Evolutionary conservation across 139 green algal genomes (phyloP).

Genomic region (Chlorella sp.): DNA sequence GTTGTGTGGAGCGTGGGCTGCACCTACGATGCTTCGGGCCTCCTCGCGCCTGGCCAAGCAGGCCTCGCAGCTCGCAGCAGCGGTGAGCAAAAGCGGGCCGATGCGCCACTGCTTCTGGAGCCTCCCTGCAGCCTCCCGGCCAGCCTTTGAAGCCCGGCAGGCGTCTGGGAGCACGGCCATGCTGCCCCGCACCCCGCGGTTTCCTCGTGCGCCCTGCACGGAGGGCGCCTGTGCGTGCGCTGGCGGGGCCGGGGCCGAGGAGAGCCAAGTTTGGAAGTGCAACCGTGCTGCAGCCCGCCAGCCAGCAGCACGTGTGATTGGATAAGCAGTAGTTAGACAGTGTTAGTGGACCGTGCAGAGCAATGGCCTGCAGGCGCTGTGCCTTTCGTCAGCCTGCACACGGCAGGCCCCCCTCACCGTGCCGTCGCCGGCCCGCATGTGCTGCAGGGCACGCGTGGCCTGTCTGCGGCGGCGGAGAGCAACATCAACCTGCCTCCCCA

Average conservation of each 20-base stretch:
- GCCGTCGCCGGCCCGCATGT: not conserved
- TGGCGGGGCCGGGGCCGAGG: not conserved
- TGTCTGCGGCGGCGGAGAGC: slow-evolving; percentile 18
- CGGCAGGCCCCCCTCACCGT: too few species aligned
- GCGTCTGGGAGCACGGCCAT: not conserved
- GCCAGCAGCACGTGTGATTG: not conserved
- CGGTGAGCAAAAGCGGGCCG: not conserved
- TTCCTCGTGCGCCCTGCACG: not conserved
- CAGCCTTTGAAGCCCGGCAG: not conserved
- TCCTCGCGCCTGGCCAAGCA: not conserved
- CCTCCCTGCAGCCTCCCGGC: not conserved
- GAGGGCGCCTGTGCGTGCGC: too few species aligned
- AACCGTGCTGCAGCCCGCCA: not conserved
- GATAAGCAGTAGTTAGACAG: not conserved
- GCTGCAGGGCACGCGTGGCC: slow-evolving; percentile 28
- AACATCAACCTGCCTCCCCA: slow-evolving; percentile 46
- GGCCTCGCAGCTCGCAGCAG: slow-evolving; percentile 2
- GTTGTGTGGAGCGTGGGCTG: not conserved
- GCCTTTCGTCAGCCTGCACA: not conserved
- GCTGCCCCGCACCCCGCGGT: not conserved
- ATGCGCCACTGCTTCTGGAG: not conserved
- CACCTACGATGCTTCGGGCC: slow-evolving; percentile 14
- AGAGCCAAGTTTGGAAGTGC: not conserved
- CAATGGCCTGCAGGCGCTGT: not conserved
- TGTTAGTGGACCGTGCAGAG: not conserved